A percentile compares a stretch with the other conserved stretches of the same genome.
Evolutionary conservation across 2,329 filamentous ascomycete species (phyloP).

Genomic region (Paraphaeosphaeria minitans): DNA sequence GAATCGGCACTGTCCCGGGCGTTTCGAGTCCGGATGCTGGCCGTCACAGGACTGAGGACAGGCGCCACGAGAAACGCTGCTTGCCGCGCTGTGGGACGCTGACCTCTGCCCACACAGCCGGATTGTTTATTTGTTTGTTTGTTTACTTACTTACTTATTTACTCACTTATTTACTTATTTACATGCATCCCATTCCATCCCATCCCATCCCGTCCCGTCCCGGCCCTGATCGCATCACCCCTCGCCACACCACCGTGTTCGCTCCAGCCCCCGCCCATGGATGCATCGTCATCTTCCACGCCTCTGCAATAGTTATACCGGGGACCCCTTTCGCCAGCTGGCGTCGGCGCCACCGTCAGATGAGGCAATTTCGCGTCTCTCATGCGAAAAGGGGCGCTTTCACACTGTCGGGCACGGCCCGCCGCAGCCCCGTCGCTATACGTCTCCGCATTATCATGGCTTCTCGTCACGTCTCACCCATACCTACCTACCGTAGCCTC

Average conservation of each 20-base stretch:
- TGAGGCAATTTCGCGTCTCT: conserved; percentile 25
- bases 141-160: too few species aligned
- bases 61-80: conserved; percentile 7
- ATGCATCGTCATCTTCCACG: conserved; percentile 7
- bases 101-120: too few species aligned
- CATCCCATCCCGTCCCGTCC: too few species aligned
- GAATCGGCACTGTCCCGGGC: conserved; percentile 22
- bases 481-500: too few species aligned
- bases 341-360: conserved; percentile 9
- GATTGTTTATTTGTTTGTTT: too few species aligned
- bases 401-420: conserved; percentile 22
- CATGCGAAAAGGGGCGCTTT: conserved; percentile 24
- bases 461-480: not conserved
- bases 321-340: conserved; percentile 8
- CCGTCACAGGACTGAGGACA: too few species aligned
- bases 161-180: too few species aligned
- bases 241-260: not conserved
- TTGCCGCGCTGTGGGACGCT: not conserved
- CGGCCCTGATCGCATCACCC: not conserved
- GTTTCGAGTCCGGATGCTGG: conserved; percentile 17
- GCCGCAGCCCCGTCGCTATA: conserved; percentile 21
- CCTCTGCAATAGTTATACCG: conserved; percentile 2
- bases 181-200: conserved; percentile 10
- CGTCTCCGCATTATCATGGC: conserved; percentile 42
- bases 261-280: conserved; percentile 1